These are phyloP conservation scores for Picochlorum sp. DNA, from an alignment of 139 green algal genomes.

Conservation along the genomic window DNA sequence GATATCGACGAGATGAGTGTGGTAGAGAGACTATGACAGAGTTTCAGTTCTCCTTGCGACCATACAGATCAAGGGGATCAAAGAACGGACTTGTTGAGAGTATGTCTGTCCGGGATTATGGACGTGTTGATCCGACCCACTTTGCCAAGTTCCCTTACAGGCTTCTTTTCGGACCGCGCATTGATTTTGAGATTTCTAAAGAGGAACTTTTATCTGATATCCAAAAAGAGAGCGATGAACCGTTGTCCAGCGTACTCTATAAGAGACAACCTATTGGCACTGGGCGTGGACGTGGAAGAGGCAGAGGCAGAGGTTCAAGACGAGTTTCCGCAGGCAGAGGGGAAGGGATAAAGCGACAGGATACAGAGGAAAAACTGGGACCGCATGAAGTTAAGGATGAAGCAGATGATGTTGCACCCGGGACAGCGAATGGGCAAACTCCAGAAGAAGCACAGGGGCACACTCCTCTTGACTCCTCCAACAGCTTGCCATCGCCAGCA, in stretches of 20 bases:
- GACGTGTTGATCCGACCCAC: conserved; percentile 13
- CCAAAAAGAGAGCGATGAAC: conserved; percentile 10
- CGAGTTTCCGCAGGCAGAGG: no score
- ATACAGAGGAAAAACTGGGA: no score
- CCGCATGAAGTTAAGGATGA: background rate
- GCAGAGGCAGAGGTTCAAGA: background rate
- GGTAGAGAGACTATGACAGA: conserved; percentile 1
- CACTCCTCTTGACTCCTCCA: background rate
- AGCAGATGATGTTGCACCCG: background rate
- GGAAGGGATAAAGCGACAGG: no score
- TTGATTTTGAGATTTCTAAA: conserved; percentile 24
- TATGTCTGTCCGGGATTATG: background rate
- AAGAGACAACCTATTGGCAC: background rate
- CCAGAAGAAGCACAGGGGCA: background rate
- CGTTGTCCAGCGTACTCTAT: background rate
- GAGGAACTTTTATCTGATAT: conserved; percentile 19
- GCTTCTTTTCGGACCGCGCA: conserved; percentile 18
- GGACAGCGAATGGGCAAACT: background rate
- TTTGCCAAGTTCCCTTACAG: conserved; percentile 32
- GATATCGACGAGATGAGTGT: conserved; percentile 25
- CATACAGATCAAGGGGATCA: background rate
- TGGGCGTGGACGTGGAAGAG: background rate
- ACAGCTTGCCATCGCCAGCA: no score
- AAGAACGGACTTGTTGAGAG: conserved; percentile 1
- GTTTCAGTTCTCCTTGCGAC: conserved; percentile 7